Percentiles rank a stretch among this genome's conserved stretches.
These are phyloP conservation scores for Malassezia pachydermatis DNA, from an alignment of 1,284 basidiomycete species.

Conservation along the genomic window DNA sequence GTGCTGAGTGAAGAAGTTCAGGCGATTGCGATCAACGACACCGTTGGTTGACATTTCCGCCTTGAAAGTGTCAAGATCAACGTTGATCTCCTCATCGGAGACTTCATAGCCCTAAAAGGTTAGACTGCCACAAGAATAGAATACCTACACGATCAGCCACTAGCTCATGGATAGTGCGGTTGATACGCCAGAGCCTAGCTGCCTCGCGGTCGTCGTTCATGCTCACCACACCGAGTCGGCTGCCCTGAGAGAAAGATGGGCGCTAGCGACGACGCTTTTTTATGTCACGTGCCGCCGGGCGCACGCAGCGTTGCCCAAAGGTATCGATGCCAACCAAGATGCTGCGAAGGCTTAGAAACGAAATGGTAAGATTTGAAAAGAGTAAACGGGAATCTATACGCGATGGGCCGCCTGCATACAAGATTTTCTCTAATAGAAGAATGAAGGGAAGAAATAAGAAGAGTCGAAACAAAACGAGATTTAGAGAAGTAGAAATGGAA, in stretches of 20 bases:
- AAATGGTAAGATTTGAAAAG: too few relatives aligned
- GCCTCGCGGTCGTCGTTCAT: conserved; percentile 50
- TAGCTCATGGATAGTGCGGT: conserved; percentile 91
- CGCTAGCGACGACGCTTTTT: conserved; percentile 1
- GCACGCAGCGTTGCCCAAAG: too few relatives aligned
- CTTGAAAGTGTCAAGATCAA: conserved; percentile 66
- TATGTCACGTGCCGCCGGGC: conserved; percentile 10
- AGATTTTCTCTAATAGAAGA: too few relatives aligned
- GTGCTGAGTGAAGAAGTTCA: conserved; percentile 44
- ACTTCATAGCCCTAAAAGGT: conserved; percentile 62
- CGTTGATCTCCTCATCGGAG: conserved; percentile 76
- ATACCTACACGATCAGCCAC: conserved; percentile 59
- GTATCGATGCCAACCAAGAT: too few relatives aligned
- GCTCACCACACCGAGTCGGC: too few relatives aligned
- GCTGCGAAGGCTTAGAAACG: too few relatives aligned
- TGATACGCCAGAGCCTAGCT: conserved; percentile 84
- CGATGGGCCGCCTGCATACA: too few relatives aligned
- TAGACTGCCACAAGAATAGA: neutral
- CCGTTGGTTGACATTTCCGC: conserved; percentile 52
- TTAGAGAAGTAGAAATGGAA: too few relatives aligned
- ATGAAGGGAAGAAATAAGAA: too few relatives aligned
- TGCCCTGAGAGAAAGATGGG: too few relatives aligned
- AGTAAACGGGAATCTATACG: too few relatives aligned
- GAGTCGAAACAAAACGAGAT: too few relatives aligned
- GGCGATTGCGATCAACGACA: conserved; percentile 34